These are phyloP conservation scores for Cladorrhinum sp. DNA, from an alignment of 2,329 filamentous ascomycete species.

Conservation along the genomic window DNA sequence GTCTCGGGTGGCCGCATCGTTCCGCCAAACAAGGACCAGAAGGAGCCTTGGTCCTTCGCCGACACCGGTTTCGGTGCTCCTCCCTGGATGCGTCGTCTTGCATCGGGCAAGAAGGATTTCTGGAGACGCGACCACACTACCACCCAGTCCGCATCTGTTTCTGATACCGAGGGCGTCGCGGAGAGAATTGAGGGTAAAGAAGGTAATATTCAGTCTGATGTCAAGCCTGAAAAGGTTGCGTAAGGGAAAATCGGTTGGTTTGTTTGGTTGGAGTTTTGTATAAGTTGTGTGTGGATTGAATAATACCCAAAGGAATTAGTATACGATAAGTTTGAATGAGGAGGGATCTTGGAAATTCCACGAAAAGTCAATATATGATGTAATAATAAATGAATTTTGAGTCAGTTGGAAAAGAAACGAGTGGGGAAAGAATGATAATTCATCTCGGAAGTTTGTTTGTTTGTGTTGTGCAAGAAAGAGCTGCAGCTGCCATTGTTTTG, in stretches of 20 bases:
- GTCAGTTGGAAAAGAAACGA: too few relatives aligned
- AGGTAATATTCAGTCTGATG: background rate
- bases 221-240: conserved; percentile 11
- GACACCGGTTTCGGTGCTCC: conserved; percentile 73
- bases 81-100: conserved; percentile 65
- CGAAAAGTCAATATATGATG: too few relatives aligned
- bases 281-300: background rate
- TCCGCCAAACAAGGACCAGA: conserved; percentile 70
- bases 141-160: conserved; percentile 1
- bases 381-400: too few relatives aligned
- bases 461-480: too few relatives aligned
- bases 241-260: background rate
- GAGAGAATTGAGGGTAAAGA: conserved; percentile 13
- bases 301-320: too few relatives aligned
- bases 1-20: conserved; percentile 66
- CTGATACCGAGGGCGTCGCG: conserved; percentile 15
- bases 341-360: too few relatives aligned
- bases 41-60: conserved; percentile 78
- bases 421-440: too few relatives aligned
- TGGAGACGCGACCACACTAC: conserved; percentile 13
- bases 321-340: too few relatives aligned
- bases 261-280: background rate
- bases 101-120: conserved; percentile 54
- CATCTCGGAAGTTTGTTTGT: too few relatives aligned
- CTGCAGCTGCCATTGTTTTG: too few relatives aligned